These are phyloP conservation scores for Exidia glandulosa DNA, from an alignment of 768 basidiomycete genomes.

Conservation along the genomic window DNA sequence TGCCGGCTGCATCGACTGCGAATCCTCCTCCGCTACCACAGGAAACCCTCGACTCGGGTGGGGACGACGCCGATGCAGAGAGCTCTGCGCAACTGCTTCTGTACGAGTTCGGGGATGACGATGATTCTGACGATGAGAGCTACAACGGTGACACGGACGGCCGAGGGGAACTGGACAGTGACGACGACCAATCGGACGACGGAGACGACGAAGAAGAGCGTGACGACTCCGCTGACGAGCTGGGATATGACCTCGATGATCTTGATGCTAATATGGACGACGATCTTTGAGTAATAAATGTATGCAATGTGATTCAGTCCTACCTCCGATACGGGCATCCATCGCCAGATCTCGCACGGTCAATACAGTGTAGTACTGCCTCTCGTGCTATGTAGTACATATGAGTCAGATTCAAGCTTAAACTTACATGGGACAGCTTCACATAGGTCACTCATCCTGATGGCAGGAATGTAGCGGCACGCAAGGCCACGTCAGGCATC, in stretches of 20 bases:
- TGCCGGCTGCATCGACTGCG: neutral
- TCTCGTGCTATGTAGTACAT: too few relatives aligned
- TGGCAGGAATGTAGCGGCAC: too few relatives aligned
- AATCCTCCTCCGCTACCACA: neutral
- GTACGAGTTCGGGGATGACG: neutral
- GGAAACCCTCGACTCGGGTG: neutral
- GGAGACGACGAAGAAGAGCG: neutral
- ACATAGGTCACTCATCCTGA: too few relatives aligned
- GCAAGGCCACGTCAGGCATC: too few relatives aligned
- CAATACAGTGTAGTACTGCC: too few relatives aligned
- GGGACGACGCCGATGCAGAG: neutral
- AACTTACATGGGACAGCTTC: too few relatives aligned
- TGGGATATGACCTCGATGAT: neutral
- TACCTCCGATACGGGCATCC: too few relatives aligned
- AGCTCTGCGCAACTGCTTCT: neutral
- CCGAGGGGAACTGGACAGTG: neutral
- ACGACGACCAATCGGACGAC: neutral
- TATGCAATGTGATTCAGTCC: too few relatives aligned
- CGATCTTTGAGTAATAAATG: too few relatives aligned
- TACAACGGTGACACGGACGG: neutral
- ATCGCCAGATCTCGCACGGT: too few relatives aligned
- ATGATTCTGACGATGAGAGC: neutral
- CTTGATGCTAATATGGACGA: neutral
- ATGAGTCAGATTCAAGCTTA: too few relatives aligned
- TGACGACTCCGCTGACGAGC: neutral